Conservation (phyloP, 75 land plant genomes). For the Gnetum montanum region DNA sequence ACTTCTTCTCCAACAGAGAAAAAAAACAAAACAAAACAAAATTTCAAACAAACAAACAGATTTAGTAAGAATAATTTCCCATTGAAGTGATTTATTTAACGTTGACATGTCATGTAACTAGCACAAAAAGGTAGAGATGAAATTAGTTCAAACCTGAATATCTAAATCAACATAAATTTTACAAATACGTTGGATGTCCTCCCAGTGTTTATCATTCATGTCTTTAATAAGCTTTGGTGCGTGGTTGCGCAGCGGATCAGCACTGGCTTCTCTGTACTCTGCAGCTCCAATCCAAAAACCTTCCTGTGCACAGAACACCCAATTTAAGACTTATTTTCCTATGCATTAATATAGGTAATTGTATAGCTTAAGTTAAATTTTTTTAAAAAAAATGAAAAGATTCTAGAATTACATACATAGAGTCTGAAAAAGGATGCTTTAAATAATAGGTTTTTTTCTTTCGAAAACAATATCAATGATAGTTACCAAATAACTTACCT, state of each 20-base stretch:
- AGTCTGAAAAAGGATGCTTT: too few species aligned
- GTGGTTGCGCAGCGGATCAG: slow-evolving; percentile 76
- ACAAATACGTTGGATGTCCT: slow-evolving; percentile 84
- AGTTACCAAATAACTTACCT: slow-evolving; percentile 34
- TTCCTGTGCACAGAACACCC: slow-evolving; percentile 29
- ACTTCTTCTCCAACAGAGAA: too few species aligned
- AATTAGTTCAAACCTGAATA: slow-evolving; percentile 42
- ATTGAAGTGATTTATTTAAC: too few species aligned
- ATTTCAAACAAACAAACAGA: too few species aligned
- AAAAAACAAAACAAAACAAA: too few species aligned
- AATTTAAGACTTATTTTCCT: neutral
- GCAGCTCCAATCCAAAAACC: slow-evolving; percentile 58
- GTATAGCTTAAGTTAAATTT: too few species aligned
- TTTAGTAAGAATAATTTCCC: too few species aligned
- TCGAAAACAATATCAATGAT: too few species aligned
- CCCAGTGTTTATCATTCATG: slow-evolving; percentile 67
- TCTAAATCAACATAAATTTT: slow-evolving; percentile 57
- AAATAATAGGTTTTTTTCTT: too few species aligned
- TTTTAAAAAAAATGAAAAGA: neutral
- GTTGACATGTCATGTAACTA: neutral
- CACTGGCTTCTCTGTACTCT: slow-evolving; percentile 56
- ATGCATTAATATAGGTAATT: neutral
- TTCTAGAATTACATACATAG: neutral
- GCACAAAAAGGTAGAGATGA: neutral
- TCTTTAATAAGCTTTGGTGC: slow-evolving; percentile 71